Base-by-base conservation (phyloP, 192 early-diverging fungal species). In the Linnemannia elongata region DNA sequence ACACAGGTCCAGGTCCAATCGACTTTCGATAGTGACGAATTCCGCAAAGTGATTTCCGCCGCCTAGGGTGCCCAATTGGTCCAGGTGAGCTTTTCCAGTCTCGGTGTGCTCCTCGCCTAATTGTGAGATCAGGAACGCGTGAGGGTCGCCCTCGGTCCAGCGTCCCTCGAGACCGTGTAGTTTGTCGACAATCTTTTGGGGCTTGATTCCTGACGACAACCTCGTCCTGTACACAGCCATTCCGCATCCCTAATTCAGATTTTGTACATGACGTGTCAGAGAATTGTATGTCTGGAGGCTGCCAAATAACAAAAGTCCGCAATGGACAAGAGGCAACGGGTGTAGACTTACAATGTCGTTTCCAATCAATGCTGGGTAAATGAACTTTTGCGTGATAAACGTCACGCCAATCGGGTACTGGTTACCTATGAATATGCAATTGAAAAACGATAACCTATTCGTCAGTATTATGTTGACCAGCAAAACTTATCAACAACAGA, bases 31-130 rank as follows among this genome's bases (percentile, higher is more conserved):
- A 12, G 81, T 76, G 3, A 87, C 85, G 36, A 94, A 75, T 69
- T 94, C 93, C 41, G 92, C 92, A 81, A 94, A 94, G 76, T 94
- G 93, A 74, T 94, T 94, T 38, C 93, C 93, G 6, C 89, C 90
- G 3, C 93, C 93, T 44, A 93, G 80, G 1, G 92, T 93, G 18
- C 93, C 93, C 7, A 89, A 54, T 71, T 82, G 81, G 52, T 86
- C 88, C 74, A 94, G 49, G 47, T 82, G 70, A 1, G 75, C 57
- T 45, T 78, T 79, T 39, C 92, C 91, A n/a, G 81, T 88, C 36
- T 82, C 69, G 33, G 91, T 75, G 13, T 81, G 75, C 35, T 79
- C 78, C 33, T 84, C 76, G 4, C 82, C 81, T n/a, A 82, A 52
- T 9, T 88, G 24, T 24, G 73, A 79, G 69, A 93, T 83, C 79